Evolutionary conservation across 2,329 filamentous ascomycete genomes (phyloP).

Genomic region (Fusarium liriodendri): DNA sequence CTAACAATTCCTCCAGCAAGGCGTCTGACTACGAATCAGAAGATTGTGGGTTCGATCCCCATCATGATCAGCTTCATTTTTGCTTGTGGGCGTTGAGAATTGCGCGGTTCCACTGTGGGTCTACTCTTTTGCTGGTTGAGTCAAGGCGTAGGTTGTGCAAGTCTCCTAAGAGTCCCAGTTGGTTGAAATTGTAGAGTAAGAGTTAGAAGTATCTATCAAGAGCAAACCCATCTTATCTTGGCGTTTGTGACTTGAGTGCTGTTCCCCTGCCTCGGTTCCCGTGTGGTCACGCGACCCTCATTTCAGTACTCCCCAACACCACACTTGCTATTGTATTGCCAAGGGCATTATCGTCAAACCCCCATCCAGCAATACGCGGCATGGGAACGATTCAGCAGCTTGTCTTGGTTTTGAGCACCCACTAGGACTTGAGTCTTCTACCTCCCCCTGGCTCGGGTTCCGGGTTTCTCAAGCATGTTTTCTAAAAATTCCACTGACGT

Average conservation of each 20-base stretch:
- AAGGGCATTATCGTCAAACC: not conserved
- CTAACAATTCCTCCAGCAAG: not conserved
- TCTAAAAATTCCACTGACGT: not conserved
- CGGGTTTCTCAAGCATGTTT: not conserved
- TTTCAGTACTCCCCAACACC: not conserved
- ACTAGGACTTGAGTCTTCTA: not conserved
- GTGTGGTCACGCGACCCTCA: not conserved
- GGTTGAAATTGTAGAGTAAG: not conserved
- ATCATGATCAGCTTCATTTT: not conserved
- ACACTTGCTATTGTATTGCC: not conserved
- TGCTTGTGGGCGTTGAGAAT: not conserved
- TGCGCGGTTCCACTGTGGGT: not conserved
- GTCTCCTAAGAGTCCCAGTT: not conserved
- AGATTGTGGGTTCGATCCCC: not conserved
- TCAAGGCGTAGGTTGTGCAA: not conserved
- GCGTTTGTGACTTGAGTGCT: no score
- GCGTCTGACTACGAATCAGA: constrained; percentile 1
- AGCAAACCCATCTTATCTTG: no score
- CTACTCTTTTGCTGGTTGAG: not conserved
- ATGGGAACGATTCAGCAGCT: not conserved
- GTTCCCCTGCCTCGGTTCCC: not conserved
- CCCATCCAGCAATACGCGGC: not conserved
- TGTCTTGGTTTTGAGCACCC: not conserved
- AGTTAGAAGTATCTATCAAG: not conserved
- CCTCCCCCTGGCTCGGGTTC: not conserved